These are phyloP conservation scores for Gossypium mustelinum DNA, from an alignment of 345 rosid species.

Conservation along the genomic window DNA sequence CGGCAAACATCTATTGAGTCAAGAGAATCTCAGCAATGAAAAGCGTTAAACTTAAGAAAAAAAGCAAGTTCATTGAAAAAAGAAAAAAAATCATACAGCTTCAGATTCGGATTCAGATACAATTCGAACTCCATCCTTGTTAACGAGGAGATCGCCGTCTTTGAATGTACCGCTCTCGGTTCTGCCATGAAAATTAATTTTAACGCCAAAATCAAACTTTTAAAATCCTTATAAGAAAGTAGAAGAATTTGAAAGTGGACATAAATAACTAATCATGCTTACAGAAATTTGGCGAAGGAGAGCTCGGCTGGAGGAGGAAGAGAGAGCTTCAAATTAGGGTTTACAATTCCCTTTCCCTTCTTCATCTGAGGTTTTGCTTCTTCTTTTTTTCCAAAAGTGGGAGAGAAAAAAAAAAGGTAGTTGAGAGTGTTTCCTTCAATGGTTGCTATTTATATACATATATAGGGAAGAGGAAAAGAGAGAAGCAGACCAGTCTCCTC, in stretches of 20 bases:
- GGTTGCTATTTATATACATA: background rate
- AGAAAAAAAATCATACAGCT: conserved; percentile 41
- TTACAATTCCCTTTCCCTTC: conserved; percentile 31
- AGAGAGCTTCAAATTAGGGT: conserved; percentile 42
- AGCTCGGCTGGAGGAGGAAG: conserved; percentile 45
- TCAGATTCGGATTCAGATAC: conserved; percentile 50
- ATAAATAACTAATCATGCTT: conserved; percentile 14
- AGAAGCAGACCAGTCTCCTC: background rate
- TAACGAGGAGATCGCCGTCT: conserved; percentile 94
- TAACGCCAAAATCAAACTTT: conserved; percentile 7
- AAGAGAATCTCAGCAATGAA: background rate
- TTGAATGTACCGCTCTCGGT: conserved; percentile 85
- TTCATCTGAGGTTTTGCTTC: conserved; percentile 26
- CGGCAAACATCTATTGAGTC: background rate
- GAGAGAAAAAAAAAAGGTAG: background rate
- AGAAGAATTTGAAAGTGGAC: conserved; percentile 1
- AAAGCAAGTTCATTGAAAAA: too few species aligned
- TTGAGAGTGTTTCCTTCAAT: background rate
- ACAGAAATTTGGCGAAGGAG: conserved; percentile 54
- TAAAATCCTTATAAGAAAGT: background rate
- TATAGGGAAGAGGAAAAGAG: background rate
- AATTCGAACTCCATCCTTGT: conserved; percentile 81
- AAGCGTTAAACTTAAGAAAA: background rate
- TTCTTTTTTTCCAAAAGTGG: background rate
- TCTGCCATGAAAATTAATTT: conserved; percentile 24